Conservation (phyloP, 75 land plant genomes). For the Selaginella moellendorffii region DNA sequence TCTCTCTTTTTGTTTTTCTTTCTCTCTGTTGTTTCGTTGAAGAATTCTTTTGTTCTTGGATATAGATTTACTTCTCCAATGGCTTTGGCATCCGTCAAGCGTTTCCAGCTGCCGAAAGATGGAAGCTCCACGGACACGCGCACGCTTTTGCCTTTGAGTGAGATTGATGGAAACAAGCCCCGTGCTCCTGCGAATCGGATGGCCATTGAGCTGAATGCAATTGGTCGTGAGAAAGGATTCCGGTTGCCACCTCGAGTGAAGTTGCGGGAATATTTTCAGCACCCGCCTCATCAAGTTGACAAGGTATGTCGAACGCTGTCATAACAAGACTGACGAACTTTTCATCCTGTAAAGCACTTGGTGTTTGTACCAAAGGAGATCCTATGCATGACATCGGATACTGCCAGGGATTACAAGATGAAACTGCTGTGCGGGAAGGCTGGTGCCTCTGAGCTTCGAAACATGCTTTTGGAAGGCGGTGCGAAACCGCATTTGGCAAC, state of each 20-base stretch:
- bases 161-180: neutral
- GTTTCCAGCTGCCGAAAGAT: no score
- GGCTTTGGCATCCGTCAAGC: no score
- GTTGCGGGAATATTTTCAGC: neutral
- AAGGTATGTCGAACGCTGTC: neutral
- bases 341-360: neutral
- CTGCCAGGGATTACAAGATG: conserved; percentile 1
- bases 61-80: neutral
- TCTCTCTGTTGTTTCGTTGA: no score
- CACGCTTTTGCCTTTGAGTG: no score
- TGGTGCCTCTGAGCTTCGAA: neutral
- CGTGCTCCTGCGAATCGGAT: neutral
- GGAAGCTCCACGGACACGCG: no score
- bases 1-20: neutral
- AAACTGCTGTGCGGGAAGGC: neutral
- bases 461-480: conserved; percentile 1
- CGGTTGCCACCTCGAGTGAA: neutral
- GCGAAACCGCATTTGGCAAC: neutral
- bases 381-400: conserved; percentile 3
- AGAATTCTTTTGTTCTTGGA: no score
- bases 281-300: neutral
- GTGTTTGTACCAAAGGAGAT: neutral
- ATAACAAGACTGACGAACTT: neutral
- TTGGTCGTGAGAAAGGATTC: neutral
- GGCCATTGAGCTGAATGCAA: neutral